Conservation (phyloP, 441 rosid genomes). For the Flueggea neowawraea region DNA sequence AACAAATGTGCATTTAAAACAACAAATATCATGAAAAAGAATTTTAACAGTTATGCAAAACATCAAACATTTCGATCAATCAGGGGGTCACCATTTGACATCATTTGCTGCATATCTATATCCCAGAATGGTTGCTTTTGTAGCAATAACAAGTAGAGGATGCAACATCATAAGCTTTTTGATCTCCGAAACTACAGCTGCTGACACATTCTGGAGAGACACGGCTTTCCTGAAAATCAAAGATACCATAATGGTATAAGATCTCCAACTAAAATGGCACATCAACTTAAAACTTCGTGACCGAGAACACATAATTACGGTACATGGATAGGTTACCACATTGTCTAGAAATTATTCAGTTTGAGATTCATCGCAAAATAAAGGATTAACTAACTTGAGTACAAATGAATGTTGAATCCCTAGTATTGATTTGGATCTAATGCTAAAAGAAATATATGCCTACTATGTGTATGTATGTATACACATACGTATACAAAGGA, state of each 20-base stretch:
- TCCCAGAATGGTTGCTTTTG: conserved; percentile 53
- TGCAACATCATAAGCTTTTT: conserved; percentile 60
- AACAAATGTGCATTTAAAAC: background rate
- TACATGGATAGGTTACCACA: background rate
- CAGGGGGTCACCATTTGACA: conserved; percentile 35
- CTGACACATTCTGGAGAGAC: conserved; percentile 58
- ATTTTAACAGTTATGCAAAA: background rate
- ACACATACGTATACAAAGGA: too few species aligned
- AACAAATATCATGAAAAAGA: background rate
- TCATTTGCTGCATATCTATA: conserved; percentile 32
- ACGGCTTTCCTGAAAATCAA: conserved; percentile 51
- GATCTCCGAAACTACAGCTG: conserved; percentile 64
- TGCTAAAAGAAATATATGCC: too few species aligned
- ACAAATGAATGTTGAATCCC: too few species aligned
- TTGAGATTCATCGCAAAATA: too few species aligned
- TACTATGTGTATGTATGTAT: too few species aligned
- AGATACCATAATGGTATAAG: conserved; percentile 1
- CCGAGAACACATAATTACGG: background rate
- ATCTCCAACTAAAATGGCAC: conserved; percentile 8
- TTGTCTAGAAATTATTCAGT: too few species aligned
- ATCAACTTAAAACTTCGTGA: background rate
- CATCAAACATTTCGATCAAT: conserved; percentile 1
- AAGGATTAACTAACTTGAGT: too few species aligned
- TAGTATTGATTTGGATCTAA: too few species aligned
- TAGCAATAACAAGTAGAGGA: conserved; percentile 66